phyloP scores from a whole-genome alignment of 192 early-diverging fungal species.

The Coemansia sp. region DNA sequence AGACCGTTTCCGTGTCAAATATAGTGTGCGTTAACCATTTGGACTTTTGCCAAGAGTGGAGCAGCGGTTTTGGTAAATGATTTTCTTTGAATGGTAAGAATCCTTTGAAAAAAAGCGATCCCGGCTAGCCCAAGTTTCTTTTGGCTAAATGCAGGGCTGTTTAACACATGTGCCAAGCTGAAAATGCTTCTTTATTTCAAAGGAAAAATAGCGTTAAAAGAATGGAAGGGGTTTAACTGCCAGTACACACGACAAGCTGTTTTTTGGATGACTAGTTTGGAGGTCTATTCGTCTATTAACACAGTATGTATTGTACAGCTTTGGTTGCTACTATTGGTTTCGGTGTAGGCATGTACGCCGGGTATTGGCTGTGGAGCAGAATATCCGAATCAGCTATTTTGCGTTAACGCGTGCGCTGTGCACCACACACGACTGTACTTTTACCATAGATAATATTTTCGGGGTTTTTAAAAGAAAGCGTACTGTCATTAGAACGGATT shows the following conservation, averaged over 20 bases:
- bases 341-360: background rate
- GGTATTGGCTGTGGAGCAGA: background rate
- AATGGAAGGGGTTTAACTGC: too few species aligned
- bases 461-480: too few species aligned
- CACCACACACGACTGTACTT: background rate
- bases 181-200: background rate
- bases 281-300: background rate
- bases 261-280: too few species aligned
- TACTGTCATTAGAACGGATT: too few species aligned
- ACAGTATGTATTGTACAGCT: background rate
- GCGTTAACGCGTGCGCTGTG: background rate
- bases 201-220: too few species aligned
- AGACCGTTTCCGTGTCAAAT: too few species aligned
- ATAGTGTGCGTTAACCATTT: too few species aligned
- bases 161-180: background rate
- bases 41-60: too few species aligned
- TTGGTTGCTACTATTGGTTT: background rate
- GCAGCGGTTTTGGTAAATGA: too few species aligned
- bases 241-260: too few species aligned
- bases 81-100: background rate
- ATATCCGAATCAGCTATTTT: background rate
- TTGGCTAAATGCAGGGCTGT: too few species aligned
- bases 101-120: background rate
- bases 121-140: background rate
- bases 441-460: background rate